Percentiles rank a stretch among this genome's conserved stretches.
phyloP scores from a whole-genome alignment of 179 eudicot genomes.

The Spergularia azorica region DNA sequence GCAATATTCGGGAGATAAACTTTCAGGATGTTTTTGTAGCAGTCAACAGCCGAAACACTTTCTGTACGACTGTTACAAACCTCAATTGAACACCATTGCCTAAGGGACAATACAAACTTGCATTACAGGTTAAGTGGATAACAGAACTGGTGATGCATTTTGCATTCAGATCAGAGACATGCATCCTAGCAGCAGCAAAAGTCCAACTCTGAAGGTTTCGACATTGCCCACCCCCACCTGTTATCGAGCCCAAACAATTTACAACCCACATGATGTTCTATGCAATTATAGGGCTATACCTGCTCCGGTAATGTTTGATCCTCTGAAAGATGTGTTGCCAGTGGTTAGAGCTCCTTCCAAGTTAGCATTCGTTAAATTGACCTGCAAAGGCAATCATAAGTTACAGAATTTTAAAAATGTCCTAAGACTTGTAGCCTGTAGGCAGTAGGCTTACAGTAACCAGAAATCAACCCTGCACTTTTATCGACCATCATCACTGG shows the following conservation, averaged over 20 bases:
- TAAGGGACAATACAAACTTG: too few species aligned
- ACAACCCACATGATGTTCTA: too few species aligned
- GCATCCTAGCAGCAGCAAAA: not conserved
- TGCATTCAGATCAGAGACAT: not conserved
- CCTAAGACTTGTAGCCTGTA: not conserved
- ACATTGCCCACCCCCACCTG: not conserved
- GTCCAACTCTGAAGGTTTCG: not conserved
- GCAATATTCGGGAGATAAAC: not conserved
- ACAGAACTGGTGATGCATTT: not conserved
- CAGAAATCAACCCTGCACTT: not conserved
- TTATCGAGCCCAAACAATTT: not conserved
- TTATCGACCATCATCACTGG: not conserved
- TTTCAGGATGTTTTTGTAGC: not conserved
- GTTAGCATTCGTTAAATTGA: constrained; percentile 82
- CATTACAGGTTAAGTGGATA: not conserved
- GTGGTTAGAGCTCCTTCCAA: constrained; percentile 88
- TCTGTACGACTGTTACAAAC: not conserved
- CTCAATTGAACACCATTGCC: not conserved
- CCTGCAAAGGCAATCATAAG: constrained; percentile 40
- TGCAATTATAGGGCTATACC: constrained; percentile 37
- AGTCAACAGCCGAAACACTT: not conserved
- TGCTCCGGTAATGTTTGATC: constrained; percentile 83
- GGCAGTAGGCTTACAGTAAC: not conserved
- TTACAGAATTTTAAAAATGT: not conserved
- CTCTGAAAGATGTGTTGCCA: constrained; percentile 90